A percentile compares a stretch with the other conserved stretches of the same genome.
Evolutionary conservation across 129 eudicot species (phyloP).

Genomic region (Heracleum sosnowskyi): DNA sequence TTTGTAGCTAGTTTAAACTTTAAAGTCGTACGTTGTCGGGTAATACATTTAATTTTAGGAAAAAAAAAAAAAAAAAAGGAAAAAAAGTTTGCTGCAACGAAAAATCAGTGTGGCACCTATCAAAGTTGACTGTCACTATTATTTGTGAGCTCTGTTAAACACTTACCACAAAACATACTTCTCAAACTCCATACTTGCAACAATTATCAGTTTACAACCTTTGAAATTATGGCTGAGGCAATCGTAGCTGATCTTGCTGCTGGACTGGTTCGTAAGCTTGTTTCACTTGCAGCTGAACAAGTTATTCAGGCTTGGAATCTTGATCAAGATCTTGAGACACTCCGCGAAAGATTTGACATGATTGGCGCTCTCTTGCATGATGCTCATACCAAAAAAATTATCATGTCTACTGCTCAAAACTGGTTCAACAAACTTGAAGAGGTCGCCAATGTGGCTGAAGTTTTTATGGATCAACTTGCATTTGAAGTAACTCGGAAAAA

Average conservation of each 20-base stretch:
- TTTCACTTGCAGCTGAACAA: neutral
- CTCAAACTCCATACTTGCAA: too few relatives aligned
- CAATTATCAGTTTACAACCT: too few relatives aligned
- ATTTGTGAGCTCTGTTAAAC: too few relatives aligned
- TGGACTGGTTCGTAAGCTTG: neutral
- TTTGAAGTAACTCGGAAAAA: neutral
- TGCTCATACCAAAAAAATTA: slow-evolving; percentile 6
- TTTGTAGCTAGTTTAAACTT: too few relatives aligned
- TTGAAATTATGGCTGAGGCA: neutral
- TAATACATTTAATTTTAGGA: too few relatives aligned
- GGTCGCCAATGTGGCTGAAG: slow-evolving; percentile 1
- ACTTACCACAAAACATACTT: neutral
- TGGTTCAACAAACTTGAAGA: slow-evolving; percentile 16
- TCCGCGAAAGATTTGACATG: neutral
- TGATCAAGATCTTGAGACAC: neutral
- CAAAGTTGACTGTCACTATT: too few relatives aligned
- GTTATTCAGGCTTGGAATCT: neutral
- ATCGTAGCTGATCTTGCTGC: neutral
- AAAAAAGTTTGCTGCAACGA: too few relatives aligned
- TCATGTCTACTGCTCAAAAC: neutral
- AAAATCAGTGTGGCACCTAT: too few relatives aligned
- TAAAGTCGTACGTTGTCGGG: too few relatives aligned
- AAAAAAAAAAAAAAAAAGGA: too few relatives aligned
- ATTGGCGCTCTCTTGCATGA: slow-evolving; percentile 7
- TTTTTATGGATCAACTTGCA: slow-evolving; percentile 15